phyloP scores from a whole-genome alignment of 2,329 filamentous ascomycete species.

The Trematosphaeria pertusa region DNA sequence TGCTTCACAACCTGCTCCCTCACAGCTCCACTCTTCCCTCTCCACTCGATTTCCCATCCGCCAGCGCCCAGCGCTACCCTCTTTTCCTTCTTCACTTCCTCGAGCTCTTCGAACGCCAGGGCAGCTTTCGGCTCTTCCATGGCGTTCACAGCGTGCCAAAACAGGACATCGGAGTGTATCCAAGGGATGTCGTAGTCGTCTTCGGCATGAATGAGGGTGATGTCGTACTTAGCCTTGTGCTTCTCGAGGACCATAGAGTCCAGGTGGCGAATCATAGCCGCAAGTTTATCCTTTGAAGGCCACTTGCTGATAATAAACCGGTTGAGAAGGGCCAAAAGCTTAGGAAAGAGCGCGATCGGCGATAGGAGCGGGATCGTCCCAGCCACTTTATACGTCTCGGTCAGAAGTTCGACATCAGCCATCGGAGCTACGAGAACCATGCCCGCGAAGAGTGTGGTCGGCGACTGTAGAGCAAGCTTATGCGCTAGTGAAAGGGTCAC shows the following conservation, averaged over 20 bases:
- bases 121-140: conserved; percentile 35
- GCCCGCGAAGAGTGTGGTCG: conserved; percentile 60
- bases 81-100: conserved; percentile 50
- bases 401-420: conserved; percentile 60
- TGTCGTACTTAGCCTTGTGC: conserved; percentile 51
- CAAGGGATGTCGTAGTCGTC: conserved; percentile 62
- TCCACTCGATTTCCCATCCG: conserved; percentile 59
- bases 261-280: conserved; percentile 49
- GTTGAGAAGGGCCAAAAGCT: conserved; percentile 51
- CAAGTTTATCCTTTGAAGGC: conserved; percentile 59
- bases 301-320: conserved; percentile 59
- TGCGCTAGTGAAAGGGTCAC: conserved; percentile 56
- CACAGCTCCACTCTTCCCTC: conserved; percentile 57
- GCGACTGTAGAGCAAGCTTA: conserved; percentile 51
- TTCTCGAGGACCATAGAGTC: conserved; percentile 29
- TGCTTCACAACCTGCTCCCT: conserved; percentile 63
- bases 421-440: conserved; percentile 65
- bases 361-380: conserved; percentile 62
- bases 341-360: conserved; percentile 58
- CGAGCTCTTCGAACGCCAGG: conserved; percentile 55
- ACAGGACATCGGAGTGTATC: conserved; percentile 58
- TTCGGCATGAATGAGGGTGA: conserved; percentile 60
- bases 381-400: conserved; percentile 64
- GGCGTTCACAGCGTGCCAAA: conserved; percentile 64
- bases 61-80: conserved; percentile 55